Base-by-base conservation (phyloP, 2,329 filamentous ascomycete species). In the Cladobotryum mycophilum region DNA sequence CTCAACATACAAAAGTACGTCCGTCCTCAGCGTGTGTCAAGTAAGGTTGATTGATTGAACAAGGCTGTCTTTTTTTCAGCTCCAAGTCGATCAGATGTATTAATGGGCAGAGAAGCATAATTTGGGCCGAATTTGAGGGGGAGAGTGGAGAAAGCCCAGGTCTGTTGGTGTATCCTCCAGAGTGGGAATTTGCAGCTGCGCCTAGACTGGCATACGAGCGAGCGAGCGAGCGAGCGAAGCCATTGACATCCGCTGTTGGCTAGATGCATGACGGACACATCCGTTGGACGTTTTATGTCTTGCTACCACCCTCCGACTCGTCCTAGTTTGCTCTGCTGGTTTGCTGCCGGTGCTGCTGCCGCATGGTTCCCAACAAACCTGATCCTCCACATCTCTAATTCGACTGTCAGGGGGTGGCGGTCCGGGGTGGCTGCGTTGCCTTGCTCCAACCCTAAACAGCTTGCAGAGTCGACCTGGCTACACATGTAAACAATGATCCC, bases 401-500 rank as follows among this genome's bases (percentile, higher is more conserved):
- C 43, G 48, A 45, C 48, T 51, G 43, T 43, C 41, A 43, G 48
- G 44, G 34, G 38, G 44, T 47, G 22, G 44, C 51, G 17, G 48
- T 45, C 43, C 12, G 51, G 51, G 38, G 47, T 53, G 38, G 46
- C 43, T 43, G 34, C 44, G 51, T 42, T 45, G 42, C 35, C 13
- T 50, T 44, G 51, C 36, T 47, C 47, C 51, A 37, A 48, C 41
- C 48, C 49, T 47, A 35, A 38, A 33, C 18, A 52, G 30, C 44
- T 25, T 33, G 38, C 51, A 25, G 46, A 48, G 20, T 49, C 42
- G 15, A 46, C 47, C 37, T 25, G 47, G 42, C 51, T 53, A 38
- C 40, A 37, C 47, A 36, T 15, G 40, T 41, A 30, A 30, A 30
- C 25, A 30, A 37, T 22, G 18, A 45, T 52, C 36, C 45, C 44